Conservation (phyloP, 139 green algal species). For the Chlamydomonas eustigma region DNA sequence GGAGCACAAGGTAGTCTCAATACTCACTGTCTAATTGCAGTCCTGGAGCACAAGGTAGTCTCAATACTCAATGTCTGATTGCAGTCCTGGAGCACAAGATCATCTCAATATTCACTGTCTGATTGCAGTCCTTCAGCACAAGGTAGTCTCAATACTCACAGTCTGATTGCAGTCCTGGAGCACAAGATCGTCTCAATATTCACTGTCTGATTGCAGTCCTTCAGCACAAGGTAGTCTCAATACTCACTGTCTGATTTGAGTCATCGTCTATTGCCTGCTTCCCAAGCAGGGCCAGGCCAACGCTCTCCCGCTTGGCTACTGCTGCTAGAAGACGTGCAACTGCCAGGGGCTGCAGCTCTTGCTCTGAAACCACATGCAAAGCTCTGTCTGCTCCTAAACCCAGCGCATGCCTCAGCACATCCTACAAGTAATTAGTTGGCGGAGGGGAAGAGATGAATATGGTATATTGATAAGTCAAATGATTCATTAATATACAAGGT, state of each 20-base stretch:
- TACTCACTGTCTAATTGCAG: too few species aligned
- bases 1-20: neutral
- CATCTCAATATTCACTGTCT: neutral
- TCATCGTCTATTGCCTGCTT: conserved; percentile 96
- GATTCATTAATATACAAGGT: too few species aligned
- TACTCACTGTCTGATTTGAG: conserved; percentile 75
- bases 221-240: neutral
- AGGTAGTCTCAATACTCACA: neutral
- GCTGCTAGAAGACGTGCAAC: conserved; percentile 77
- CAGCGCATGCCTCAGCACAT: conserved; percentile 82
- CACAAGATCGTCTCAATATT: neutral
- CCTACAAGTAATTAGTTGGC: conserved; percentile 42
- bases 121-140: neutral
- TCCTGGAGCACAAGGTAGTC: too few species aligned
- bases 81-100: too few species aligned
- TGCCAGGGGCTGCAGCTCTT: conserved; percentile 64
- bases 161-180: neutral
- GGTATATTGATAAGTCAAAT: too few species aligned
- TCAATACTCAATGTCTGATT: too few species aligned
- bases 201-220: neutral
- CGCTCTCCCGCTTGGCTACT: conserved; percentile 53
- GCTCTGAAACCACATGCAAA: conserved; percentile 60
- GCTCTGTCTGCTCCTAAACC: conserved; percentile 87
- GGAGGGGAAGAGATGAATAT: too few species aligned
- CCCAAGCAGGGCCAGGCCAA: conserved; percentile 72